phyloP scores from a whole-genome alignment of 257 asterid species.

The Solanum tarapatanum region DNA sequence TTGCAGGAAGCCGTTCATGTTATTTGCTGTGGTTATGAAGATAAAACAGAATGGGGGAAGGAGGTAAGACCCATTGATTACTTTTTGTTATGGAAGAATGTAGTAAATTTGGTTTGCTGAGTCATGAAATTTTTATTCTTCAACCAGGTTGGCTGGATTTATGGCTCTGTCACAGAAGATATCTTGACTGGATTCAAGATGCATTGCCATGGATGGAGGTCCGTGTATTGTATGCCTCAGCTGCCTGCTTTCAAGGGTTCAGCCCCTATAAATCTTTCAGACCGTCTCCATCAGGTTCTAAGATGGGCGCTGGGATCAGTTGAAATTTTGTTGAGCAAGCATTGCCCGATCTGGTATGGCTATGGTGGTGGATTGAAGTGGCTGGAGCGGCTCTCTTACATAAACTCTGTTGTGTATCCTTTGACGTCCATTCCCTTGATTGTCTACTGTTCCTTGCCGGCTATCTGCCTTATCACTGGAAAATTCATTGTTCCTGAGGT shows the following conservation, averaged over 20 bases:
- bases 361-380: constrained; percentile 85
- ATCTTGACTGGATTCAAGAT: constrained; percentile 91
- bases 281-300: constrained; percentile 93
- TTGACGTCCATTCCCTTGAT: constrained; percentile 83
- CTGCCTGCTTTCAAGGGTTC: constrained; percentile 85
- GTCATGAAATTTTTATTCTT: background rate
- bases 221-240: constrained; percentile 80
- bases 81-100: background rate
- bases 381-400: constrained; percentile 70
- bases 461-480: constrained; percentile 90
- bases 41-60: constrained; percentile 95
- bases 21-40: constrained; percentile 90
- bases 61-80: constrained; percentile 34
- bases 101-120: background rate
- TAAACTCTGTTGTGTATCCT: constrained; percentile 92
- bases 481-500: constrained; percentile 91
- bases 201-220: constrained; percentile 94
- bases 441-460: constrained; percentile 81
- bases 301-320: constrained; percentile 98
- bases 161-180: constrained; percentile 92
- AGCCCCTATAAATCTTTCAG: constrained; percentile 83
- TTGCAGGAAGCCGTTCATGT: constrained; percentile 84
- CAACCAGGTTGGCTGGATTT: constrained; percentile 89
- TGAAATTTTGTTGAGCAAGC: constrained; percentile 82
- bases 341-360: constrained; percentile 90